phyloP scores from a whole-genome alignment of 148 eudicot species.

The Rhododendron kiyosumense region DNA sequence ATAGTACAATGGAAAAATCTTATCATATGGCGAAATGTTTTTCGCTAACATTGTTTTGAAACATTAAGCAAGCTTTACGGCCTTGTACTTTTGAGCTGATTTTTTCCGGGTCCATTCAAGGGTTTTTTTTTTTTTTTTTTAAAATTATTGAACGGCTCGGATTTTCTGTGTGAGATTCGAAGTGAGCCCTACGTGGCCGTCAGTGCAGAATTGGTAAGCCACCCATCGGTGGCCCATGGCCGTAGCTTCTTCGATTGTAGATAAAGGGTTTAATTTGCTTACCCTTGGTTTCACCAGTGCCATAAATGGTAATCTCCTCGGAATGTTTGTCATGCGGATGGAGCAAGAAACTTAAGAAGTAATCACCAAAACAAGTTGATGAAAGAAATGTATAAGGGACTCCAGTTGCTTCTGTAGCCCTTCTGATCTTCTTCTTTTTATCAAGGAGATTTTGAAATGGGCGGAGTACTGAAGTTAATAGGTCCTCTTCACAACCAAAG shows the following conservation, averaged over 20 bases:
- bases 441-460: constrained; percentile 13
- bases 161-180: no score
- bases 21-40: neutral
- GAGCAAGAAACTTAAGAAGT: constrained; percentile 5
- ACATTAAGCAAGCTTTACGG: no score
- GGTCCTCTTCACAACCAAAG: constrained; percentile 14
- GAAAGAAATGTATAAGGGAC: constrained; percentile 10
- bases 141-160: no score
- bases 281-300: constrained; percentile 17
- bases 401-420: constrained; percentile 9
- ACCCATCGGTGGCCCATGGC: no score
- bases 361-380: constrained; percentile 6
- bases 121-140: no score
- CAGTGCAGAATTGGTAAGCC: no score
- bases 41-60: no score
- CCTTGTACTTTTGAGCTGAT: no score
- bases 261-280: neutral
- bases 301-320: constrained; percentile 10
- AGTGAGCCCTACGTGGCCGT: no score
- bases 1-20: neutral
- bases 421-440: constrained; percentile 15
- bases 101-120: no score
- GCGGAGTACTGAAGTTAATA: neutral
- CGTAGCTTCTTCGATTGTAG: no score
- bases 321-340: neutral